Conservation (phyloP, 1,139 yeast species). For the Hansenula anomala region DNA sequence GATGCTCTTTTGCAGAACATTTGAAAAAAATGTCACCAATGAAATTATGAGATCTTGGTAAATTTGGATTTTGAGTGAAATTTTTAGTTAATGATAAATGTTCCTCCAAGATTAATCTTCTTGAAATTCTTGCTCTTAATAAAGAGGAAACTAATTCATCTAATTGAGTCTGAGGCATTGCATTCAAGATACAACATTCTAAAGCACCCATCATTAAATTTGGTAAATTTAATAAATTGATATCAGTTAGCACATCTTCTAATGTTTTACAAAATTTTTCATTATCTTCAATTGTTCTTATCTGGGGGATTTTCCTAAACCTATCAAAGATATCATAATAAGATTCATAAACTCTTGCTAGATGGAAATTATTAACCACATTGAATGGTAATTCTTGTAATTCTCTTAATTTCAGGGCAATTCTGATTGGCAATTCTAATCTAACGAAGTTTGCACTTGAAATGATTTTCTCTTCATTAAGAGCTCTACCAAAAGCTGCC, state of each 20-base stretch:
- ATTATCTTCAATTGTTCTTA: conserved; percentile 68
- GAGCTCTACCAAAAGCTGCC: conserved; percentile 77
- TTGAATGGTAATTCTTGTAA: conserved; percentile 81
- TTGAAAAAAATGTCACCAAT: conserved; percentile 84
- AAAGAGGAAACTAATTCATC: conserved; percentile 73
- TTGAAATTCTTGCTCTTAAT: conserved; percentile 78
- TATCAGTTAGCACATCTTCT: conserved; percentile 58
- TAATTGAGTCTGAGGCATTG: conserved; percentile 56
- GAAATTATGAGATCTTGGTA: conserved; percentile 53
- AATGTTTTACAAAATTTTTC: conserved; percentile 63
- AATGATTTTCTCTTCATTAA: conserved; percentile 75
- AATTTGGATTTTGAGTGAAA: conserved; percentile 37
- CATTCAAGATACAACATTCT: conserved; percentile 65
- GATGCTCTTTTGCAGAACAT: conserved; percentile 71
- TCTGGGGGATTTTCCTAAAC: conserved; percentile 66
- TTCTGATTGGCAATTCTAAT: conserved; percentile 75
- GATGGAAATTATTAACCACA: conserved; percentile 78
- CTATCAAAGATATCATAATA: conserved; percentile 85
- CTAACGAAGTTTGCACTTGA: conserved; percentile 85
- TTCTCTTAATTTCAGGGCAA: conserved; percentile 75
- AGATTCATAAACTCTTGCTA: conserved; percentile 83
- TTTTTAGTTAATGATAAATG: conserved; percentile 75
- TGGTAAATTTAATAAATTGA: conserved; percentile 75
- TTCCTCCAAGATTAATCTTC: conserved; percentile 88
- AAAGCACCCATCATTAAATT: conserved; percentile 91